phyloP scores from a whole-genome alignment of 1,284 basidiomycete genomes.

The Gymnopus androsaceus region DNA sequence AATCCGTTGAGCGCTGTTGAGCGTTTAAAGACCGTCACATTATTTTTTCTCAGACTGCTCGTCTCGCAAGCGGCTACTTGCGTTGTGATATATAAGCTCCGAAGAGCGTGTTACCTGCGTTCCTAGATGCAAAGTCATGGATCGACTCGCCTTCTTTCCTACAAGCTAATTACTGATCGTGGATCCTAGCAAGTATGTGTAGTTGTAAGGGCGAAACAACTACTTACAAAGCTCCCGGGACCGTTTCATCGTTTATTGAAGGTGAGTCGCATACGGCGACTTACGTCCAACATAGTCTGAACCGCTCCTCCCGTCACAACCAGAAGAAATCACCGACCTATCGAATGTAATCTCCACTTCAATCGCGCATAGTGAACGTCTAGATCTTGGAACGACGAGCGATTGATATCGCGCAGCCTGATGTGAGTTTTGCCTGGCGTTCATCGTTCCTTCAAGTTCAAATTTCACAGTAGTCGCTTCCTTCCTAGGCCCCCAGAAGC shows the following conservation, averaged over 20 bases:
- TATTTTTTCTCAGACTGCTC: too few relatives aligned
- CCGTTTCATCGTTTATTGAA: conserved; percentile 73
- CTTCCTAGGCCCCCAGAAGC: too few relatives aligned
- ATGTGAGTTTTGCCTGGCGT: conserved; percentile 52
- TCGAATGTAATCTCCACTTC: conserved; percentile 64
- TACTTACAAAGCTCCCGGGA: conserved; percentile 66
- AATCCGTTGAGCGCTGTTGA: too few relatives aligned
- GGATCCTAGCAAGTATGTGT: conserved; percentile 65
- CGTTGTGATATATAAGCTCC: too few relatives aligned
- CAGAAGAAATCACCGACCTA: conserved; percentile 67
- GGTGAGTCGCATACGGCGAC: conserved; percentile 34
- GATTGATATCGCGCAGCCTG: conserved; percentile 76
- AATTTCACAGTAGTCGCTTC: too few relatives aligned
- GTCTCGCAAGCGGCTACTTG: too few relatives aligned
- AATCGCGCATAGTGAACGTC: conserved; percentile 71
- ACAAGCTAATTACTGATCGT: conserved; percentile 56
- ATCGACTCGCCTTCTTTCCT: conserved; percentile 54
- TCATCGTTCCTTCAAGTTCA: too few relatives aligned
- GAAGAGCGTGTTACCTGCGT: too few relatives aligned
- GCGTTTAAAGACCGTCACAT: too few relatives aligned
- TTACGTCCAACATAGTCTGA: conserved; percentile 40
- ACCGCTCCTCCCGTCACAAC: conserved; percentile 68
- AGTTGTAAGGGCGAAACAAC: conserved; percentile 81
- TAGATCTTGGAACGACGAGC: conserved; percentile 69
- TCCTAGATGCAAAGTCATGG: conserved; percentile 46